Evolutionary conservation across 306 rosid genomes (phyloP), one percentile per base, ranked within the genome.

Genomic region (Medicago truncatula): DNA sequence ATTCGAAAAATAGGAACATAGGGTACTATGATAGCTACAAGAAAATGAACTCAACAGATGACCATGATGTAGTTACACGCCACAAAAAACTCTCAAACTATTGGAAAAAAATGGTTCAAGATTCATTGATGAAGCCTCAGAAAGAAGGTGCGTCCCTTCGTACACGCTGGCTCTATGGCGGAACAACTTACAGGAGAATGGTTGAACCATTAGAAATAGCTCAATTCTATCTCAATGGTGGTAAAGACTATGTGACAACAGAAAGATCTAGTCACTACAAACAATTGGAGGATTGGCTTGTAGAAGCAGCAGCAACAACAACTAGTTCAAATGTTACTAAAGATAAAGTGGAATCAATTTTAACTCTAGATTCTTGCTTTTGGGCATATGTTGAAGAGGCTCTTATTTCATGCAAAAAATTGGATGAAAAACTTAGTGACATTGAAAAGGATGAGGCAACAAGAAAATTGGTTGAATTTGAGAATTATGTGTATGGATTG

Each of bases 351-450:
- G 65, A 70, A 10, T 38, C 71, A 17, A 74, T 69, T 75, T 81
- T 89, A 50, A 93, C 88, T 2, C 38, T 83, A 31, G 97, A 89
- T 83, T 89, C 97, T n/a, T 88, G 93, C 80, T 93, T 93, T 63
- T 89, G 96, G 96, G 91, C 87, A 31, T 59, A 60, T 9, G 96
- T 91, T 36, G 98, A 93, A 80, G 92, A 89, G 65, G 92, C 93
- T 56, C 71, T 49, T 8, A 62, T 85, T 21, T 77, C 36, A 3
- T 84, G 86, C 66, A 5, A 73, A 3, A 1, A 5, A 49, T 16
- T 20, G 1, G 56, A 0, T 4, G 69, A 0, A 20, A 10, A 39
- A 7, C 16, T 34, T 4, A 62, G 74, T 57, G 53, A 0, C 16
- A 28, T 0, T 14, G 82, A 78, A 40, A 82, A 56, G 8, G 69